A percentile compares a stretch with the other conserved stretches of the same genome.
These are phyloP conservation scores for Gomphus bonarii DNA, from an alignment of 1,284 basidiomycete species.

Conservation along the genomic window DNA sequence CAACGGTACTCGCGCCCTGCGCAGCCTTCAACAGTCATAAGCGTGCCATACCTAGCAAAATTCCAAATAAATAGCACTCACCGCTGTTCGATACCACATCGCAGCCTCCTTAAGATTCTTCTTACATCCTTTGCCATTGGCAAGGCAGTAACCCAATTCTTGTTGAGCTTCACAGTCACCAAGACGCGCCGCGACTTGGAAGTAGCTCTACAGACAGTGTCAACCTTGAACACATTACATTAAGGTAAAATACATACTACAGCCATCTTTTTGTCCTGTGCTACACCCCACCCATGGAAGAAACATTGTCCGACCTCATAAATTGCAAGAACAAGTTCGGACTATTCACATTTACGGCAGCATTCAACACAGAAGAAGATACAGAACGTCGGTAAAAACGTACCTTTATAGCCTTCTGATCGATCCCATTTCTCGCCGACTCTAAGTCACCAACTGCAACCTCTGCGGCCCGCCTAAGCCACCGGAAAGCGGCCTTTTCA, in stretches of 20 bases:
- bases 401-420: conserved; percentile 35
- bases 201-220: conserved; percentile 55
- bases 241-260: conserved; percentile 39
- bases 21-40: conserved; percentile 38
- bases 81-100: conserved; percentile 82
- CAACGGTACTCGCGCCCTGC: conserved; percentile 72
- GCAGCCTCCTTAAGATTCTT: conserved; percentile 82
- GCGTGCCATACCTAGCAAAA: conserved; percentile 4
- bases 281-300: conserved; percentile 84
- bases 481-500: conserved; percentile 70
- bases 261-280: conserved; percentile 80
- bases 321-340: conserved; percentile 78
- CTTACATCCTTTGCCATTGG: conserved; percentile 83
- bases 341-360: conserved; percentile 27
- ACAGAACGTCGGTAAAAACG: conserved; percentile 3
- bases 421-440: conserved; percentile 28
- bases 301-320: conserved; percentile 91
- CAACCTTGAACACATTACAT: conserved; percentile 4
- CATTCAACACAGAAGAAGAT: background rate
- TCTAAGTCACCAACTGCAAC: conserved; percentile 73
- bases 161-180: conserved; percentile 84
- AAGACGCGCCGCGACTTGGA: conserved; percentile 70
- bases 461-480: conserved; percentile 77
- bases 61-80: conserved; percentile 26
- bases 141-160: conserved; percentile 75